A percentile compares a stretch with the other conserved stretches of the same genome.
Conservation (phyloP, 2,329 filamentous ascomycete genomes). For the Parastagonospora avenae region DNA sequence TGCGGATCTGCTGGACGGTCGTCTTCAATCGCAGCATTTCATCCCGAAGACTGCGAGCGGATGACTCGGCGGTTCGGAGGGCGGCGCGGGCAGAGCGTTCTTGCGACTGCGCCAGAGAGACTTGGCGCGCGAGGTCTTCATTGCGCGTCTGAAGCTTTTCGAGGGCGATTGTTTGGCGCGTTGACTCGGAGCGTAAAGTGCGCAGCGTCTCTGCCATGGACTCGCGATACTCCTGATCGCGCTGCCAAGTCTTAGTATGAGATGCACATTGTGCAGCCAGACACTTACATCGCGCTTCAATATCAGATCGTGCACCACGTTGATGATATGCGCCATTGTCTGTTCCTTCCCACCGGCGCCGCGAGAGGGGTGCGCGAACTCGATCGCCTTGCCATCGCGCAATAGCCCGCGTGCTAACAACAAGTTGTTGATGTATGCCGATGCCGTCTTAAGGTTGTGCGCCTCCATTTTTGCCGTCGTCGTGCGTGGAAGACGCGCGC, state of each 20-base stretch:
- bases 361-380: slow-evolving; percentile 77
- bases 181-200: slow-evolving; percentile 73
- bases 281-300: slow-evolving; percentile 79
- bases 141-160: slow-evolving; percentile 61
- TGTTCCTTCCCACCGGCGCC: slow-evolving; percentile 66
- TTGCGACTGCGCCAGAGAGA: slow-evolving; percentile 68
- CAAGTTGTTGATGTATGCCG: slow-evolving; percentile 69
- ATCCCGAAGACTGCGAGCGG: slow-evolving; percentile 78
- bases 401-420: slow-evolving; percentile 67
- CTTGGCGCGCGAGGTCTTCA: slow-evolving; percentile 61
- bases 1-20: slow-evolving; percentile 79
- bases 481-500: slow-evolving; percentile 7
- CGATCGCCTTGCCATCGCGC: slow-evolving; percentile 71
- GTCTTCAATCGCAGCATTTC: slow-evolving; percentile 80
- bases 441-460: slow-evolving; percentile 64
- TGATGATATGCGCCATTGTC: slow-evolving; percentile 86
- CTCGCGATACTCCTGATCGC: slow-evolving; percentile 88
- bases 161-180: slow-evolving; percentile 73
- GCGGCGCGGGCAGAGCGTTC: slow-evolving; percentile 72
- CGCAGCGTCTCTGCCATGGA: slow-evolving; percentile 79
- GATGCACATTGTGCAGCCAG: background rate
- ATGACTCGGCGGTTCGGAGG: slow-evolving; percentile 74
- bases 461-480: slow-evolving; percentile 49
- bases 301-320: slow-evolving; percentile 91
- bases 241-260: slow-evolving; percentile 56